phyloP scores from a whole-genome alignment of 2,329 filamentous ascomycete genomes.

The Aspergillus sp. region DNA sequence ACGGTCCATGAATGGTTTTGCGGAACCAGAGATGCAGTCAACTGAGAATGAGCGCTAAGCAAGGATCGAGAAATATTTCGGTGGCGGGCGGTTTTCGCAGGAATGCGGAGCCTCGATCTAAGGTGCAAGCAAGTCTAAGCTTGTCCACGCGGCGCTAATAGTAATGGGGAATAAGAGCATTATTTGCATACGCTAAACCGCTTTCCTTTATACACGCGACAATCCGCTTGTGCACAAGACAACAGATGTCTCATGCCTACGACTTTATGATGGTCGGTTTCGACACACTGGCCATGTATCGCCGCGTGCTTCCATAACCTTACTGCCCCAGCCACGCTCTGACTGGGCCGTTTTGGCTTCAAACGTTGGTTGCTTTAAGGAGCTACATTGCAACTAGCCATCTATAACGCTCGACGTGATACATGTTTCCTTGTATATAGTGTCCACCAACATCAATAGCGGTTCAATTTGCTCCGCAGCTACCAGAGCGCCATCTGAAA shows the following conservation, averaged over 20 bases:
- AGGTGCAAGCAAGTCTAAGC: conserved; percentile 4
- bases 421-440: not conserved
- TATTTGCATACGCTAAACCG: not conserved
- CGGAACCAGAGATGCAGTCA: not conserved
- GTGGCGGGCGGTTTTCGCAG: conserved; percentile 17
- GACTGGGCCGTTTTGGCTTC: not conserved
- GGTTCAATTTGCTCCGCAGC: not conserved
- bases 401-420: not conserved
- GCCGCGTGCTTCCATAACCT: too few species aligned
- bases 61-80: conserved; percentile 7
- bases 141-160: conserved; percentile 9
- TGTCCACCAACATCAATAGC: not conserved
- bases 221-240: not conserved
- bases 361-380: not conserved
- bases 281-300: too few species aligned
- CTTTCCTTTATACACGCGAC: not conserved
- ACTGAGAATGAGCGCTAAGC: not conserved
- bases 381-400: not conserved
- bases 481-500: conserved; percentile 10
- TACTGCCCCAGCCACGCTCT: too few species aligned
- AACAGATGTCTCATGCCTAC: not conserved
- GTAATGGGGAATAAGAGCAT: conserved; percentile 4
- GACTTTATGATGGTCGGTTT: too few species aligned
- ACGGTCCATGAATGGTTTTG: conserved; percentile 6
- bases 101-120: conserved; percentile 23